These are phyloP conservation scores for Penicillium cataractarum DNA, from an alignment of 495 filamentous ascomycete genomes.

Conservation along the genomic window DNA sequence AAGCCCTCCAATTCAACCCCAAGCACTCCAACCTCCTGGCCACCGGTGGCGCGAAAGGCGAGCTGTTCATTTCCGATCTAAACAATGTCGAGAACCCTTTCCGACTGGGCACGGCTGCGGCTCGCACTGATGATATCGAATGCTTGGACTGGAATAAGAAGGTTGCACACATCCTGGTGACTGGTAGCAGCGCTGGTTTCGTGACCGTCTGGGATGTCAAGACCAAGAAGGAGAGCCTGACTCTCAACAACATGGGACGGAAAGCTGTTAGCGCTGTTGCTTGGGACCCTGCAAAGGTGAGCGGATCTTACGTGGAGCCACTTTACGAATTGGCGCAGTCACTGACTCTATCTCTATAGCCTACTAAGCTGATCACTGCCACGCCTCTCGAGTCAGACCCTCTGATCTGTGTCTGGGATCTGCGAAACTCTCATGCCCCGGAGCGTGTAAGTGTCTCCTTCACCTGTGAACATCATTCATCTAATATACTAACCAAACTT, in stretches of 20 bases:
- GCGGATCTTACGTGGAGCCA: background rate
- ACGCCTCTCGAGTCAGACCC: slow-evolving; percentile 91
- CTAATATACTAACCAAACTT: slow-evolving; percentile 13
- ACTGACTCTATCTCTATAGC: slow-evolving; percentile 40
- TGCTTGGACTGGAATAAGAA: slow-evolving; percentile 98
- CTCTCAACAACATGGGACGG: slow-evolving; percentile 86
- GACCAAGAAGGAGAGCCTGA: slow-evolving; percentile 93
- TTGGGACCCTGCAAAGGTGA: slow-evolving; percentile 87
- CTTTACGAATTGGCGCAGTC: background rate
- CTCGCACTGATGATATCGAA: slow-evolving; percentile 90
- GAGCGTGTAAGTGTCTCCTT: slow-evolving; percentile 61
- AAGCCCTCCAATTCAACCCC: slow-evolving; percentile 98
- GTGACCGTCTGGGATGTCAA: slow-evolving; percentile 99
- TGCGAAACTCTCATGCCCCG: slow-evolving; percentile 93
- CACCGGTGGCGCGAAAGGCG: slow-evolving; percentile 90
- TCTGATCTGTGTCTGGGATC: slow-evolving; percentile 88
- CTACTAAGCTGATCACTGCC: slow-evolving; percentile 90
- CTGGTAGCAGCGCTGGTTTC: slow-evolving; percentile 91
- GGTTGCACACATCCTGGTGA: slow-evolving; percentile 93
- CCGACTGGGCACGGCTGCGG: slow-evolving; percentile 82
- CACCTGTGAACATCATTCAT: background rate
- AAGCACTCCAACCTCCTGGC: slow-evolving; percentile 87
- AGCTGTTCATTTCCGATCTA: slow-evolving; percentile 94
- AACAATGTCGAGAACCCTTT: slow-evolving; percentile 87
- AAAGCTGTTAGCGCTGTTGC: slow-evolving; percentile 95